phyloP scores from a whole-genome alignment of 169 alveolate species.

The Plasmodium fragile region DNA sequence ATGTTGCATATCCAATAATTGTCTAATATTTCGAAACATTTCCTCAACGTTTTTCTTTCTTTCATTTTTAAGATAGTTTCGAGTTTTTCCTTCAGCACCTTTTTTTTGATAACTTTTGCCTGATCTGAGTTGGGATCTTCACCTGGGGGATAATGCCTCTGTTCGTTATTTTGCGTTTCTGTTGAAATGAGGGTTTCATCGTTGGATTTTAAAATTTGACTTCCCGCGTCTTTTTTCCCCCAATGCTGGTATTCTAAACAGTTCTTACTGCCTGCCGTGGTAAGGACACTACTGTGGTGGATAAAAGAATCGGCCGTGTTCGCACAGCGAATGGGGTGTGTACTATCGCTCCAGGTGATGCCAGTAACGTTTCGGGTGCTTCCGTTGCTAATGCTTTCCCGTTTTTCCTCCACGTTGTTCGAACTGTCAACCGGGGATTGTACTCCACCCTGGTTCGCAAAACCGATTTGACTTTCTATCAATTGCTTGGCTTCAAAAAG shows the following conservation, averaged over 20 bases:
- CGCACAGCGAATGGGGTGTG: background rate
- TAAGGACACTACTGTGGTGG: background rate
- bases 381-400: background rate
- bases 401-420: background rate
- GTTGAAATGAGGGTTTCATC: background rate
- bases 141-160: background rate
- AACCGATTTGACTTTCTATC: slow-evolving; percentile 28
- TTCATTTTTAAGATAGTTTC: slow-evolving; percentile 10
- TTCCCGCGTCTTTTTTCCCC: background rate
- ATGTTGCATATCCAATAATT: slow-evolving; percentile 41
- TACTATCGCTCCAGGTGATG: background rate
- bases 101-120: background rate
- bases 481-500: slow-evolving; percentile 26
- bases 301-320: background rate
- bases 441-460: background rate
- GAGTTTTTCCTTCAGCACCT: slow-evolving; percentile 24
- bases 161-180: background rate
- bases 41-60: slow-evolving; percentile 36
- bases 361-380: background rate
- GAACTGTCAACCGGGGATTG: background rate
- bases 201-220: background rate
- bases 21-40: slow-evolving; percentile 46
- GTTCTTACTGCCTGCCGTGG: background rate
- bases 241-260: background rate
- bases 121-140: background rate